These are phyloP conservation scores for Nakazawaea ambrosiae DNA, from an alignment of 805 yeast species.

Conservation along the genomic window DNA sequence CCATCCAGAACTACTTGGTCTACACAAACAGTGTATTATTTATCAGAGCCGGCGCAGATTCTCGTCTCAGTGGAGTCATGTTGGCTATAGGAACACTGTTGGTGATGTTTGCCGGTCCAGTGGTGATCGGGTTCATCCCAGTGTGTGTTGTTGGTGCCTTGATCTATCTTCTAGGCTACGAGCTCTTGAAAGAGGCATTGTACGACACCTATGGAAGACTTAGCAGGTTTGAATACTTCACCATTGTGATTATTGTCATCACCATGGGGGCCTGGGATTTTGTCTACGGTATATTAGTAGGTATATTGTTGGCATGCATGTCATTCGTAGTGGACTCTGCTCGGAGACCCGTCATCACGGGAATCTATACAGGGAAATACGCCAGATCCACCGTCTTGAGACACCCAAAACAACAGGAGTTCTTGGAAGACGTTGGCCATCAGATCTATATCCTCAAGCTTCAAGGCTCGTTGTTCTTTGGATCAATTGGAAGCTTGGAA, in stretches of 20 bases:
- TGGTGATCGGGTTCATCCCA: constrained; percentile 88
- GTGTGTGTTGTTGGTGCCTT: constrained; percentile 93
- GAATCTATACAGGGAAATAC: constrained; percentile 77
- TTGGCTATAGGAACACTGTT: constrained; percentile 74
- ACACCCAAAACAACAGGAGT: constrained; percentile 83
- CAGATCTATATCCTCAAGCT: constrained; percentile 85
- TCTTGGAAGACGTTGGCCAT: constrained; percentile 77
- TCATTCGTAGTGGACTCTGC: constrained; percentile 95
- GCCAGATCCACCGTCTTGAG: constrained; percentile 91
- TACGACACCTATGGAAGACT: constrained; percentile 79
- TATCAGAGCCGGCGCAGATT: constrained; percentile 91
- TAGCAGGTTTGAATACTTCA: constrained; percentile 69
- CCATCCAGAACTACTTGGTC: constrained; percentile 90
- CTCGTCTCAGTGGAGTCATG: constrained; percentile 82
- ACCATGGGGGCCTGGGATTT: constrained; percentile 96
- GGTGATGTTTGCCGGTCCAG: constrained; percentile 86
- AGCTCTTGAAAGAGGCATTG: constrained; percentile 77
- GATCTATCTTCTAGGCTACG: constrained; percentile 87
- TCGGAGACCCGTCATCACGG: constrained; percentile 71
- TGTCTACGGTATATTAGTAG: constrained; percentile 86
- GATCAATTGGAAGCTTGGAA: constrained; percentile 91
- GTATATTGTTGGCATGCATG: constrained; percentile 85
- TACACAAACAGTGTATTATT: constrained; percentile 90
- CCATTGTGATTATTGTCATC: constrained; percentile 79
- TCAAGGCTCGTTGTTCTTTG: constrained; percentile 88